Evolutionary conservation across 441 rosid species (phyloP).

Genomic region (Syzygium syzygioides): DNA sequence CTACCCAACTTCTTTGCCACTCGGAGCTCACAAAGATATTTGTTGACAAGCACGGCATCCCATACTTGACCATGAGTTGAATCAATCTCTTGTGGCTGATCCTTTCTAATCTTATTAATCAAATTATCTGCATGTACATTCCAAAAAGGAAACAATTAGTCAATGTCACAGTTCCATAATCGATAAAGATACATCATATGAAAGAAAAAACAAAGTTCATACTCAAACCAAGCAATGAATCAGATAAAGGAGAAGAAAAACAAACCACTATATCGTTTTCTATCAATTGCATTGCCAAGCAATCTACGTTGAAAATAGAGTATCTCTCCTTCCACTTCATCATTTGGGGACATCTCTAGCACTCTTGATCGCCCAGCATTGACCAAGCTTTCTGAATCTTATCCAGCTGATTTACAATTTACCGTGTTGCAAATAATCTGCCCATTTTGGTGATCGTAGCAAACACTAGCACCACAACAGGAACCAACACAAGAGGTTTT

Average conservation of each 20-base stretch:
- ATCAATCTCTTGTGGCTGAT: slow-evolving; percentile 71
- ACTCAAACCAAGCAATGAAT: slow-evolving; percentile 4
- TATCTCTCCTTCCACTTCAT: slow-evolving; percentile 95
- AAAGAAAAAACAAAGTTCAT: not conserved
- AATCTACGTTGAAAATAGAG: slow-evolving; percentile 68
- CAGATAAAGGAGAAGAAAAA: slow-evolving; percentile 2
- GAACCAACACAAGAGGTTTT: too few species aligned
- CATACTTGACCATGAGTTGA: slow-evolving; percentile 53
- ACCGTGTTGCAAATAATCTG: too few species aligned
- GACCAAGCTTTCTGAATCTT: too few species aligned
- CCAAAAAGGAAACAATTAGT: not conserved
- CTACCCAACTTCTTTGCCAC: slow-evolving; percentile 96
- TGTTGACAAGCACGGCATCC: slow-evolving; percentile 81
- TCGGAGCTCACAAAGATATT: slow-evolving; percentile 70
- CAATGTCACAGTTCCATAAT: not conserved
- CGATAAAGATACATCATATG: not conserved
- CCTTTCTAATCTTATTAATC: slow-evolving; percentile 47
- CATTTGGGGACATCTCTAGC: slow-evolving; percentile 48
- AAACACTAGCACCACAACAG: too few species aligned
- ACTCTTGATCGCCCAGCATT: too few species aligned
- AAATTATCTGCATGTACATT: slow-evolving; percentile 52
- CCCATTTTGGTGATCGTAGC: too few species aligned
- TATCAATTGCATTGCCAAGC: slow-evolving; percentile 53
- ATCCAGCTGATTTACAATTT: too few species aligned
- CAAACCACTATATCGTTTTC: slow-evolving; percentile 65